Evolutionary conservation across 257 asterid genomes (phyloP), one percentile per base, ranked within the genome.

Genomic region (Forsythia viridissima): DNA sequence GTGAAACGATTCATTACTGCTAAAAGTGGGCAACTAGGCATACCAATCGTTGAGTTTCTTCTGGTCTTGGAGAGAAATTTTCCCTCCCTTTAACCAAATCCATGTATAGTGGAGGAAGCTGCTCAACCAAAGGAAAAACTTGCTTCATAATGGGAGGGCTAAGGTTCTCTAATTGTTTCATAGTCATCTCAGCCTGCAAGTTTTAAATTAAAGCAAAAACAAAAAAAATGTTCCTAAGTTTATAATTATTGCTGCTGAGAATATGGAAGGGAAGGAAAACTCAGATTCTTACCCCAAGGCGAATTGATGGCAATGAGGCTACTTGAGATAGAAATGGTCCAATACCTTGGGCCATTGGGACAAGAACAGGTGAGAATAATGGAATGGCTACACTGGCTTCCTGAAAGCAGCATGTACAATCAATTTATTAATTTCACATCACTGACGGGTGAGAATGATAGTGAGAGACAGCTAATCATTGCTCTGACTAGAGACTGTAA

Each of bases 51-150:
- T 80, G 92, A 73, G 97, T 91, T 85, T 94, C 97, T 88, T 92
- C 98, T 44, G 98, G 98, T 80, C 84, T 92, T 0, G 98, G 98
- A 76, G 87, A 80, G 71, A 94, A 94, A 11, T 90, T 84, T 84
- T 92, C 98, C 86, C 97, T 92, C 70, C 98, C 98, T 41, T 92
- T 92, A 63, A 92, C 91, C 80, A 94, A 87, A 85, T 94, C 98
- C 98, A 87, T 88, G 84, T 94, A 94, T 86, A 94, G 83, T 63
- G 98, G 96, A 84, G 98, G 96, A 76, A 94, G 94, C 84, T 94
- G 98, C 89, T 94, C 98, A 80, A 94, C 94, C 72, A 94, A 90
- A 46, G 98, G 98, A 86, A 92, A 91, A 57, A 90, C 90, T 88
- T 94, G 98, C 89, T 92, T 94, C 91, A 92, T 71, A 40, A 94